Conservation (phyloP, 345 rosid genomes). For the Zanthoxylum bungeanum region DNA sequence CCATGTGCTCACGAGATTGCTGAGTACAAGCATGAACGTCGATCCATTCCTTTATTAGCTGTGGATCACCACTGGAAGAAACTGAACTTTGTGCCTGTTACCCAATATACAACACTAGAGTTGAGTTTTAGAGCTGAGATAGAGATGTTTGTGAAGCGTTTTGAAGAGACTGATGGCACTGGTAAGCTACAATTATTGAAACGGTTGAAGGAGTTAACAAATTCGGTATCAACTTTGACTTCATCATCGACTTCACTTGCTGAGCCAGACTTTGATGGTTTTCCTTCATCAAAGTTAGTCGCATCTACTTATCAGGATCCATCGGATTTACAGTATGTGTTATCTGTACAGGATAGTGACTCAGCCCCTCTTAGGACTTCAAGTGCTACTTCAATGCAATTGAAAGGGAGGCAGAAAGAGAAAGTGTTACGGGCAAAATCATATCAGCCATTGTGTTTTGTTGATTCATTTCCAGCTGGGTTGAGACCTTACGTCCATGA, state of each 20-base stretch:
- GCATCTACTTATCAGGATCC: background rate
- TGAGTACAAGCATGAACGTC: constrained; percentile 4
- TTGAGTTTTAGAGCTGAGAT: constrained; percentile 15
- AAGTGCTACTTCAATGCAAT: constrained; percentile 13
- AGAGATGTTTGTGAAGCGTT: constrained; percentile 15
- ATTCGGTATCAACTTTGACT: background rate
- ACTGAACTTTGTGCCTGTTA: constrained; percentile 11
- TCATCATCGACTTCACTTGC: background rate
- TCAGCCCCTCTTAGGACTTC: constrained; percentile 9
- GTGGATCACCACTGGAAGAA: constrained; percentile 17
- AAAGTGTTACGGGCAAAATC: background rate
- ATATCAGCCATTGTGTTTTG: background rate
- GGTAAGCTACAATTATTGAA: constrained; percentile 12
- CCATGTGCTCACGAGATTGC: constrained; percentile 25
- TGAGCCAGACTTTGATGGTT: background rate
- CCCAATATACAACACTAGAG: constrained; percentile 9
- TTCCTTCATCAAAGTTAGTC: background rate
- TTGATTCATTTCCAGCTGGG: constrained; percentile 14
- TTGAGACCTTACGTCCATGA: constrained; percentile 18
- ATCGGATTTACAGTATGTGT: constrained; percentile 9
- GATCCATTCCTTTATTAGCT: constrained; percentile 11
- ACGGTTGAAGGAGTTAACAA: constrained; percentile 9
- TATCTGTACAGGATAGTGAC: constrained; percentile 6
- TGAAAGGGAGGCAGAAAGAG: constrained; percentile 10
- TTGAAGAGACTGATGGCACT: constrained; percentile 12